Evolutionary conservation across 2,329 filamentous ascomycete genomes (phyloP).

Genomic region (Harringtonia lauricola): DNA sequence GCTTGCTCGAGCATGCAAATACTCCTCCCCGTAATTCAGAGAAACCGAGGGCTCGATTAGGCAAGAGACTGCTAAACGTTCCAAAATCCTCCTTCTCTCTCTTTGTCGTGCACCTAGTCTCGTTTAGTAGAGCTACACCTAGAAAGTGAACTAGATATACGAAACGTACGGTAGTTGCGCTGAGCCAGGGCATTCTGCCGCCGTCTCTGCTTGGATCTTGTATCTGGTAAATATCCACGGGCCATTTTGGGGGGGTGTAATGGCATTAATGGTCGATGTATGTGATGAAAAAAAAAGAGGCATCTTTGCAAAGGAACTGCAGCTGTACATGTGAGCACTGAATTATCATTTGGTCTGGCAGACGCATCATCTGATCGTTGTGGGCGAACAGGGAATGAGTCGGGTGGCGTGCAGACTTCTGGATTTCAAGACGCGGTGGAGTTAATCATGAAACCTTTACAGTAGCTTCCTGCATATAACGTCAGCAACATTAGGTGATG

Average conservation of each 20-base stretch:
- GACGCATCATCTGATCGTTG: not conserved
- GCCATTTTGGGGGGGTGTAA: not conserved
- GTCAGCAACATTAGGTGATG: not conserved
- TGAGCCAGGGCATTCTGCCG: constrained; percentile 5
- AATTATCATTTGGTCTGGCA: not conserved
- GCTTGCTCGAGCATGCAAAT: not conserved
- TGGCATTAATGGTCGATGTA: not conserved
- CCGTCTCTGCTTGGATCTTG: not conserved
- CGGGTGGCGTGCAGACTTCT: not conserved
- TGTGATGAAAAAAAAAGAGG: not conserved
- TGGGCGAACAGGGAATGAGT: not conserved
- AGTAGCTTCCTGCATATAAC: not conserved
- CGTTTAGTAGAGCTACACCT: not conserved
- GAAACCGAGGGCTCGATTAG: not conserved
- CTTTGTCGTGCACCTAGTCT: constrained; percentile 1
- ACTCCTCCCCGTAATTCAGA: not conserved
- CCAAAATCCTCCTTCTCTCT: not conserved
- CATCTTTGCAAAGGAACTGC: not conserved
- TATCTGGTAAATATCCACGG: not conserved
- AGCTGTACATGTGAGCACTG: not conserved
- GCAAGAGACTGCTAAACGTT: not conserved
- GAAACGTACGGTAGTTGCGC: constrained; percentile 6
- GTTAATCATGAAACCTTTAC: not conserved
- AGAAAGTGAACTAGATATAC: not conserved
- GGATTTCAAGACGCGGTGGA: not conserved